Evolutionary conservation across 2,329 filamentous ascomycete genomes (phyloP).

Genomic region (Xylaria sp.): DNA sequence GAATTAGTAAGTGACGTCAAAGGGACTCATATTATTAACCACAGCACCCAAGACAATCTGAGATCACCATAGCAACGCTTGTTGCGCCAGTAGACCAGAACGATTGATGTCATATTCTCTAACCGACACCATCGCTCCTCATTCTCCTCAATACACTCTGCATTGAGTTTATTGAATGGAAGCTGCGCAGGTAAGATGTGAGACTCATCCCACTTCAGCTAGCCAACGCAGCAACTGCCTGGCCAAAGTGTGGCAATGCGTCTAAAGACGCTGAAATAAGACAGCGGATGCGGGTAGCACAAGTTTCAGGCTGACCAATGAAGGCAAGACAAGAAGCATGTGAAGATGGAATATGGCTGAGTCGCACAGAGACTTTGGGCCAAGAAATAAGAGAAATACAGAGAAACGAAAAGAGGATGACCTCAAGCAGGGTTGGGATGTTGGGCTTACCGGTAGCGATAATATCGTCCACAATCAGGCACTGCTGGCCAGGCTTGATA

Average conservation of each 20-base stretch:
- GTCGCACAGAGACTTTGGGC: neutral
- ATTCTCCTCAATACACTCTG: neutral
- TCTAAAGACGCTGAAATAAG: neutral
- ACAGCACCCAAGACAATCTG: neutral
- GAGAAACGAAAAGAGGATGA: neutral
- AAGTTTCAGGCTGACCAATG: neutral
- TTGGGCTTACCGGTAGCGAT: conserved; percentile 82
- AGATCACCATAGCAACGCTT: neutral
- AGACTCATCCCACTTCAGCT: neutral
- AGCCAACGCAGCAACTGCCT: neutral
- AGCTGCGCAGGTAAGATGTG: neutral
- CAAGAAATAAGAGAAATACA: too few relatives aligned
- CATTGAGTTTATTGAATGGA: neutral
- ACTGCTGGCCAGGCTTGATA: conserved; percentile 79
- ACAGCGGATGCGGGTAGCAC: neutral
- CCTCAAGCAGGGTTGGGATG: conserved; percentile 9
- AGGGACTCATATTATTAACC: neutral
- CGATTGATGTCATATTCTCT: neutral
- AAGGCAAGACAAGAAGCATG: neutral
- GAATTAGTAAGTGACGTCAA: conserved; percentile 22
- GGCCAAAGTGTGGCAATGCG: neutral
- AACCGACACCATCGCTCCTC: neutral
- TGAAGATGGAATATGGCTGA: neutral
- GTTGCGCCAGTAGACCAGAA: neutral
- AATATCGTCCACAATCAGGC: conserved; percentile 93